Percentiles rank a stretch among this genome's conserved stretches.
These are phyloP conservation scores for Raffaelea albimanens DNA, from an alignment of 2,329 filamentous ascomycete species.

Conservation along the genomic window DNA sequence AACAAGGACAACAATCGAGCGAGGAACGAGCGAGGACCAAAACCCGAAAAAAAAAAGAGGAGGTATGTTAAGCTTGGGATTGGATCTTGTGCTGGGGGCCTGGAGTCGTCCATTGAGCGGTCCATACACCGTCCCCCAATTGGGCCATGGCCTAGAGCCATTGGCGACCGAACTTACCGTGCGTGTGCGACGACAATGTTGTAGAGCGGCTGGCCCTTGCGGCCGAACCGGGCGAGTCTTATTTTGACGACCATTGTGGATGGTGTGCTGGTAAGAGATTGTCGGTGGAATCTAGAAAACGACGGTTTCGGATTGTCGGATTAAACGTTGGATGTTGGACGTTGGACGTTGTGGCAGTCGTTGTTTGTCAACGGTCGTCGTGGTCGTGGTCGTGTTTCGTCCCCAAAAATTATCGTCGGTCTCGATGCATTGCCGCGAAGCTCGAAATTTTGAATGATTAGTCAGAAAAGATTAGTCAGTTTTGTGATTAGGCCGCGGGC, in stretches of 20 bases:
- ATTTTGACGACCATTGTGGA: conserved; percentile 79
- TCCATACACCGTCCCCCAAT: conserved; percentile 64
- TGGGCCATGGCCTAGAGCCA: background rate
- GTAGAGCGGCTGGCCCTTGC: conserved; percentile 81
- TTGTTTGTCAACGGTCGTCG: no score
- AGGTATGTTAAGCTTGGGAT: no score
- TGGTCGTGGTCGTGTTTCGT: no score
- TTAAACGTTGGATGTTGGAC: no score
- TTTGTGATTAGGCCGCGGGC: no score
- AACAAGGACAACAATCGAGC: conserved; percentile 57
- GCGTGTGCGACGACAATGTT: conserved; percentile 96
- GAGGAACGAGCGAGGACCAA: background rate
- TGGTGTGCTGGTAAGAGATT: background rate
- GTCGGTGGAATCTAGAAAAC: no score
- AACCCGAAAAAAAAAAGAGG: conserved; percentile 2
- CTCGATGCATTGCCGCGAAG: no score
- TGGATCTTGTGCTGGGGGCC: background rate
- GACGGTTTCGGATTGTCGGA: no score
- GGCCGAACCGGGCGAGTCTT: conserved; percentile 87
- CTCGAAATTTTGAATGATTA: no score
- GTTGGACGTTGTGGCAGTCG: no score
- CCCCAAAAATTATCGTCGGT: no score
- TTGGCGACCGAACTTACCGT: conserved; percentile 44
- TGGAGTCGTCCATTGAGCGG: conserved; percentile 30
- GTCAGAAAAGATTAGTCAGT: no score